Base-by-base conservation (phyloP, 2,329 filamentous ascomycete genomes). In the Ascocoryne sarcoides region DNA sequence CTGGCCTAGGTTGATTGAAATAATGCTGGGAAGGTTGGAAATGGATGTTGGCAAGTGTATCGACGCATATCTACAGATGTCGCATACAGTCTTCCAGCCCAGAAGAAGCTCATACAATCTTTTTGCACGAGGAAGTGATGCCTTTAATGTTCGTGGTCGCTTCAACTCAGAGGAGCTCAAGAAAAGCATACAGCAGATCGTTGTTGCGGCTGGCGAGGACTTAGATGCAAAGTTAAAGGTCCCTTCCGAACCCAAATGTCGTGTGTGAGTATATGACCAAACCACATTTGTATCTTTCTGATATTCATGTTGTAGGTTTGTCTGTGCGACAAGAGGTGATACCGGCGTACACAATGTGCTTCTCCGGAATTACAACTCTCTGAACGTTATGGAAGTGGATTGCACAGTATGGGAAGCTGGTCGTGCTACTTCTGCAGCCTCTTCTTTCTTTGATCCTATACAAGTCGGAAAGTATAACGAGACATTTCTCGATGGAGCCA, bases 401-500 rank as follows among this genome's bases (percentile, higher is more conserved):
- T 43, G 52, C 31, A 33, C 14, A 33, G 65, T 69, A 20, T 68
- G 63, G 61, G 58, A 70, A 44, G 67, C 66, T 1, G 60, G 58
- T 2, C 56, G 63, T 7, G 67, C 68, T 1, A 66, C 65, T 0
- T 65, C 66, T 2, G 65, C 67, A 1, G 64, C 65, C 0, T 48
- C 64, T 0, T 47, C 51, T 0, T 67, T 60, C 42, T 69, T 69
- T 52, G 60, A 62, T n/a, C 54, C 61, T 0, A 62, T 71, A 21
- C 28, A 42, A 1, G 59, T 73, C 21, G 61, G 59, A 1, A 43
- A 43, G 2, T 57, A 56, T 2, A 35, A 44, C 1, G 40, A 52
- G 21, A 31, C 39, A 0, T 70, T 65, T 42, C 54, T 68, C 9
- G 69, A 72, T 47, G 68, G 65, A 1, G 66, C 60, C 0, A 45